Evolutionary conservation across 805 yeast species (phyloP).

Genomic region (Debaryomyces tyrocola): DNA sequence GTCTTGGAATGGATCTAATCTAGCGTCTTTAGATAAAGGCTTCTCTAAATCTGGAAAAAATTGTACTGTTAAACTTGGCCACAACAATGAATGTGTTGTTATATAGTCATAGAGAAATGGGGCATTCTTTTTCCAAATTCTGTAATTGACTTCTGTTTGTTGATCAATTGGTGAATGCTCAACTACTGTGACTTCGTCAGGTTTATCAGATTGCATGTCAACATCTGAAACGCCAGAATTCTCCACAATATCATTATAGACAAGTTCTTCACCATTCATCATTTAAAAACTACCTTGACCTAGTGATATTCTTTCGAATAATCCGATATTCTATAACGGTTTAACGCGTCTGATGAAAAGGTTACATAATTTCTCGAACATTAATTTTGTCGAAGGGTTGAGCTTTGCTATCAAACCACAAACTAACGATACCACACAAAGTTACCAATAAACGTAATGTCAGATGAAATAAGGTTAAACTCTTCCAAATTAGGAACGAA

Average conservation of each 20-base stretch:
- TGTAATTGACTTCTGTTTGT: slow-evolving; percentile 31
- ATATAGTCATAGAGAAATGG: slow-evolving; percentile 44
- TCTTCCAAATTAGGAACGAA: slow-evolving; percentile 85
- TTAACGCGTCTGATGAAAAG: no score
- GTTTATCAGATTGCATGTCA: no score
- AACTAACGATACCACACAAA: neutral
- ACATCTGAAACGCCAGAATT: no score
- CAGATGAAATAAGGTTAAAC: slow-evolving; percentile 49
- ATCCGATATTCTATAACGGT: no score
- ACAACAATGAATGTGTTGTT: slow-evolving; percentile 38
- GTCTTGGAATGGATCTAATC: neutral
- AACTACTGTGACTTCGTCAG: neutral
- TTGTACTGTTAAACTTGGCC: slow-evolving; percentile 45
- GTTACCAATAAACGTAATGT: slow-evolving; percentile 1
- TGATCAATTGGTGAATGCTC: slow-evolving; percentile 25
- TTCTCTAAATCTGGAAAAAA: slow-evolving; percentile 41
- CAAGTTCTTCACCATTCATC: neutral
- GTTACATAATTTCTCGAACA: no score
- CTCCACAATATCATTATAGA: neutral
- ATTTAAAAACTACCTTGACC: no score
- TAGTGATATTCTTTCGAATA: no score
- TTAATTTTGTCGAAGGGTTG: no score
- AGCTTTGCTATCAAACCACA: neutral
- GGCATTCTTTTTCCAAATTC: slow-evolving; percentile 44
- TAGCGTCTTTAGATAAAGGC: slow-evolving; percentile 3